Evolutionary conservation across 306 rosid genomes (phyloP).

Genomic region (Castanospermum australe): DNA sequence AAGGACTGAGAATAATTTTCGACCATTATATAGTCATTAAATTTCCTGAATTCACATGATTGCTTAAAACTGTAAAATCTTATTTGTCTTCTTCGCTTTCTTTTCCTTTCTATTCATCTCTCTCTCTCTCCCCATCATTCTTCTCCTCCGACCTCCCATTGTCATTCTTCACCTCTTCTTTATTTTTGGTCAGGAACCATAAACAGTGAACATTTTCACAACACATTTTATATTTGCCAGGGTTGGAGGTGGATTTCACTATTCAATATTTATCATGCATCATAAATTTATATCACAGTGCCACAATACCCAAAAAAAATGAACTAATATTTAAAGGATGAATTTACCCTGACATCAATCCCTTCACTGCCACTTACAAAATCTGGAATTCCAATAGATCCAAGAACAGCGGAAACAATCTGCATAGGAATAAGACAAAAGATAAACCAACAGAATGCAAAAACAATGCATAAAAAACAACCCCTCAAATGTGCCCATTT

Average conservation of each 20-base stretch:
- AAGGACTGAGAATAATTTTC: background rate
- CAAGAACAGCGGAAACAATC: conserved; percentile 86
- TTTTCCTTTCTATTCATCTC: background rate
- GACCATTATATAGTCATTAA: background rate
- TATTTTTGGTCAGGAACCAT: background rate
- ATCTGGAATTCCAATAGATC: conserved; percentile 78
- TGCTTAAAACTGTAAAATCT: background rate
- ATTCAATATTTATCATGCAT: background rate
- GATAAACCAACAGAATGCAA: conserved; percentile 16
- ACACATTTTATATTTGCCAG: background rate
- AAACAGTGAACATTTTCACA: background rate
- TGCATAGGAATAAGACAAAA: conserved; percentile 33
- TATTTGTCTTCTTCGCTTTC: background rate
- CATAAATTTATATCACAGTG: background rate
- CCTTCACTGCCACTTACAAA: conserved; percentile 65
- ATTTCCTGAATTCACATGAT: background rate
- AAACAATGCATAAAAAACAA: background rate
- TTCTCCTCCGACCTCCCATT: background rate
- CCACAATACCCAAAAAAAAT: background rate
- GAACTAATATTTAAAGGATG: background rate
- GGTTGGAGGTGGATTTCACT: background rate
- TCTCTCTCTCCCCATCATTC: background rate
- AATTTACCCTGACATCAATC: conserved; percentile 72
- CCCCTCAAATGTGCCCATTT: conserved; percentile 16
- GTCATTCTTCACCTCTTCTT: background rate